Evolutionary conservation across 2,329 filamentous ascomycete genomes (phyloP).

Genomic region (Colletotrichum plurivorum): DNA sequence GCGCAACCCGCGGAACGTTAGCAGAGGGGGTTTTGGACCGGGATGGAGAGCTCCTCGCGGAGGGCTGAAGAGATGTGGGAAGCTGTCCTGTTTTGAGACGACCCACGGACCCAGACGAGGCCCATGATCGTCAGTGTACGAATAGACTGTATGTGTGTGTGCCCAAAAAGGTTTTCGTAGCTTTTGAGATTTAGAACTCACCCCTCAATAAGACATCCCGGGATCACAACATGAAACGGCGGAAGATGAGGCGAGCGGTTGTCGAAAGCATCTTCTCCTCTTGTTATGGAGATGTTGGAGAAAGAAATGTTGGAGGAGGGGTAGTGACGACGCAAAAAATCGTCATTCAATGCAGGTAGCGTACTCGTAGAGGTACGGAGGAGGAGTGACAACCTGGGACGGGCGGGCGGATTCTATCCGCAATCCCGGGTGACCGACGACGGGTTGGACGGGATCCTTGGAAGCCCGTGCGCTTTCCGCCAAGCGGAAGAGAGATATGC

Average conservation of each 20-base stretch:
- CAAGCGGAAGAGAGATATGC: neutral
- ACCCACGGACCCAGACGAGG: slow-evolving; percentile 16
- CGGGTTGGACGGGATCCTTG: neutral
- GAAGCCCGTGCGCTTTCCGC: slow-evolving; percentile 21
- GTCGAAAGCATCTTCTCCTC: slow-evolving; percentile 17
- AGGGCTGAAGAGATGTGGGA: neutral
- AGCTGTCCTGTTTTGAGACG: slow-evolving; percentile 14
- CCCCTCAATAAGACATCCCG: slow-evolving; percentile 8
- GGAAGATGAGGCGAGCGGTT: slow-evolving; percentile 16
- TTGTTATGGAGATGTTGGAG: neutral
- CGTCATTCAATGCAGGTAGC: slow-evolving; percentile 10
- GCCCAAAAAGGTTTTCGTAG: neutral
- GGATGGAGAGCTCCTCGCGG: neutral
- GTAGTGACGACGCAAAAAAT: neutral
- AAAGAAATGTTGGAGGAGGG: neutral
- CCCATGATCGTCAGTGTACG: neutral
- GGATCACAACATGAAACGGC: slow-evolving; percentile 23
- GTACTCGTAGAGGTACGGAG: neutral
- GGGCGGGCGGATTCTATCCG: slow-evolving; percentile 6
- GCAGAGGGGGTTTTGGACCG: neutral
- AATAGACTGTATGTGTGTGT: slow-evolving; percentile 1
- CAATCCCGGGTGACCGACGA: neutral
- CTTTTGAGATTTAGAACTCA: neutral
- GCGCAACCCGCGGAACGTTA: neutral
- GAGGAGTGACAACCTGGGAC: neutral